phyloP scores from a whole-genome alignment of 176 grass and related monocot genomes.

The Bonia amplexicaulis region DNA sequence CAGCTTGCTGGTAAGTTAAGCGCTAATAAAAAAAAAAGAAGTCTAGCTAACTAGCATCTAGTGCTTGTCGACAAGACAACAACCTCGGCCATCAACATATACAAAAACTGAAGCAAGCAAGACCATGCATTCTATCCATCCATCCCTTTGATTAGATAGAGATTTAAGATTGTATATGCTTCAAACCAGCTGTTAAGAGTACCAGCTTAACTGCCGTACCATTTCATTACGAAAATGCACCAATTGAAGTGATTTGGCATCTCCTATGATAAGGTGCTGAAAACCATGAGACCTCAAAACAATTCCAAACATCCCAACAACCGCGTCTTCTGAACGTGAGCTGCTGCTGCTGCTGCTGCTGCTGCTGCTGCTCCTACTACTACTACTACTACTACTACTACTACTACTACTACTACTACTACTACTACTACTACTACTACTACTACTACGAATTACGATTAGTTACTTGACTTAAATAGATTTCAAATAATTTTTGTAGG shows the following conservation, averaged over 20 bases:
- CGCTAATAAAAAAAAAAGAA: background rate
- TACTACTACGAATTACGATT: no score
- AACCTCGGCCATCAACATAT: background rate
- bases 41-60: background rate
- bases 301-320: constrained; percentile 2
- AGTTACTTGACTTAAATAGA: constrained; percentile 8
- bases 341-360: background rate
- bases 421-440: no score
- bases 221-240: background rate
- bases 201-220: background rate
- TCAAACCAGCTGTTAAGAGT: background rate
- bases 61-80: background rate
- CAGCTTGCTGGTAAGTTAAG: constrained; percentile 2
- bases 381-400: background rate
- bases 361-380: background rate
- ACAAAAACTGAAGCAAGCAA: background rate
- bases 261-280: background rate
- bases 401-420: no score
- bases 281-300: background rate
- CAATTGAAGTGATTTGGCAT: background rate
- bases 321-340: background rate
- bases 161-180: background rate
- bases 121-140: background rate
- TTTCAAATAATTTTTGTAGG: background rate
- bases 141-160: background rate